Percentiles rank a stretch among this genome's conserved stretches.
Evolutionary conservation across 2,329 filamentous ascomycete species (phyloP).

Genomic region (Chrysoporthe puriensis): DNA sequence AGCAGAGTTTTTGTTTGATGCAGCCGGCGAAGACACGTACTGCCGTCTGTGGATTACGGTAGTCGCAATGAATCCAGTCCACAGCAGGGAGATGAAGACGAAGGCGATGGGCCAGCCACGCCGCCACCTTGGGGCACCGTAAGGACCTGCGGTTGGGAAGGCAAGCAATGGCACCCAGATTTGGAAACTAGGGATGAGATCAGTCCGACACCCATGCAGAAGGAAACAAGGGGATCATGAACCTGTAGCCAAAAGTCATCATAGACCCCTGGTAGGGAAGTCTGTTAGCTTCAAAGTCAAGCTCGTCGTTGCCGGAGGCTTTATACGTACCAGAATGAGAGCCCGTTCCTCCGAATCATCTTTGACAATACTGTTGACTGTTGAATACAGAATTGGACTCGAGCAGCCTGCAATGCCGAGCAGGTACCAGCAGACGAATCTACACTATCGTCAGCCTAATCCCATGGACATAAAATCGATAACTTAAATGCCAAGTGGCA

Average conservation of each 20-base stretch:
- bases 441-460: conserved; percentile 12
- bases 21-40: conserved; percentile 29
- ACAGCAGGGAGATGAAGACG: conserved; percentile 49
- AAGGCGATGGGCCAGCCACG: conserved; percentile 53
- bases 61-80: conserved; percentile 44
- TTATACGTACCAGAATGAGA: conserved; percentile 39
- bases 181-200: conserved; percentile 37
- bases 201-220: background rate
- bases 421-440: conserved; percentile 48
- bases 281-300: conserved; percentile 2
- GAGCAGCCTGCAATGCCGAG: conserved; percentile 44
- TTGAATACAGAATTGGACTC: conserved; percentile 48
- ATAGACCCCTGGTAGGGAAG: conserved; percentile 41
- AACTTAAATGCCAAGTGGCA: background rate
- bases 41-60: conserved; percentile 40
- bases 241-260: conserved; percentile 50
- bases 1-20: background rate
- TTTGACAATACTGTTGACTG: conserved; percentile 47
- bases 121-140: conserved; percentile 50
- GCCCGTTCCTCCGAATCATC: conserved; percentile 46
- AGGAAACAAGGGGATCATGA: background rate
- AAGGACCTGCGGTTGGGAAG: conserved; percentile 45
- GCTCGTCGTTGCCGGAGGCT: background rate
- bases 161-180: conserved; percentile 49
- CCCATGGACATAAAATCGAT: background rate